These are phyloP conservation scores for Oemleria cerasiformis DNA, from an alignment of 306 rosid species.

Conservation along the genomic window DNA sequence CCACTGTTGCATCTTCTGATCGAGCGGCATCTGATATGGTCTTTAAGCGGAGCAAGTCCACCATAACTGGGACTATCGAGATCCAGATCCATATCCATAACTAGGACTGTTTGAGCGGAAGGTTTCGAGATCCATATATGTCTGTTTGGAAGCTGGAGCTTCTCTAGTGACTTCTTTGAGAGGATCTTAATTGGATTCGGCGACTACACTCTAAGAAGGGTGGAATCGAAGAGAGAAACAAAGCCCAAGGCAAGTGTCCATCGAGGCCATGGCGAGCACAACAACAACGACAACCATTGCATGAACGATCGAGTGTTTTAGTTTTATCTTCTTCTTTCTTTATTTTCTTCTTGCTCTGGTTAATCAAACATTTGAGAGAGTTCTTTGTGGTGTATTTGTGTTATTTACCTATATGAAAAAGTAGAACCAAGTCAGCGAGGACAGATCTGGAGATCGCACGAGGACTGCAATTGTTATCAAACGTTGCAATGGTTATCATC, in stretches of 20 bases:
- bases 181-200: slow-evolving; percentile 96
- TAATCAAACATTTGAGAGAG: too few species aligned
- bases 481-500: too few species aligned
- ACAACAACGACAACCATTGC: slow-evolving; percentile 32
- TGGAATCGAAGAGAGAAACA: slow-evolving; percentile 87
- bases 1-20: slow-evolving; percentile 14
- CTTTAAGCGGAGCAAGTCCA: slow-evolving; percentile 82
- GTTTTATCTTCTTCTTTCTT: too few species aligned
- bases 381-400: too few species aligned
- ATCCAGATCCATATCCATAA: too few species aligned
- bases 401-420: too few species aligned
- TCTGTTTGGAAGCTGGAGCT: slow-evolving; percentile 92
- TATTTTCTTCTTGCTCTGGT: too few species aligned
- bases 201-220: slow-evolving; percentile 84
- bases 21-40: slow-evolving; percentile 31
- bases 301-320: slow-evolving; percentile 77
- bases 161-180: slow-evolving; percentile 90
- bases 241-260: slow-evolving; percentile 38
- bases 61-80: too few species aligned
- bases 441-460: too few species aligned
- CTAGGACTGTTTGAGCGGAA: slow-evolving; percentile 84
- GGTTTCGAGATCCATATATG: slow-evolving; percentile 93
- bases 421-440: too few species aligned
- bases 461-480: too few species aligned
- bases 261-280: slow-evolving; percentile 18